phyloP scores from a whole-genome alignment of 768 basidiomycete genomes.

The Leucocoprinus sp. region DNA sequence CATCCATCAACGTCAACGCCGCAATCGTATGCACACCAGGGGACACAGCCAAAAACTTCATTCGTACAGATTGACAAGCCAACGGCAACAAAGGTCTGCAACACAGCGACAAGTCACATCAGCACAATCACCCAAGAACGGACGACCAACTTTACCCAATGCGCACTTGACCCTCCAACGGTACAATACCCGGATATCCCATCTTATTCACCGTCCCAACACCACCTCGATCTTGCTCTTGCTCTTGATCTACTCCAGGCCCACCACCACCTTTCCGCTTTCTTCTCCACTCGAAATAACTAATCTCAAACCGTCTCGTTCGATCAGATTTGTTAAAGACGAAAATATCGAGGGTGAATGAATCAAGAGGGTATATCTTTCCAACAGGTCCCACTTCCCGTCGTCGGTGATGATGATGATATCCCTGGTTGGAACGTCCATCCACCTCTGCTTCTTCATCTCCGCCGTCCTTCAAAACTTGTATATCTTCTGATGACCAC shows the following conservation, averaged over 20 bases:
- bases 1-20: conserved; percentile 62
- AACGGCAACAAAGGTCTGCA: conserved; percentile 68
- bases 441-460: not conserved
- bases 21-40: conserved; percentile 77
- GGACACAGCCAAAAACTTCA: conserved; percentile 75
- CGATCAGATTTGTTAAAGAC: conserved; percentile 76
- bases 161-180: conserved; percentile 69
- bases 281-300: conserved; percentile 48
- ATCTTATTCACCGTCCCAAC: conserved; percentile 26
- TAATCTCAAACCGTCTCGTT: conserved; percentile 72
- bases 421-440: not conserved
- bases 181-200: conserved; percentile 56
- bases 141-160: conserved; percentile 54
- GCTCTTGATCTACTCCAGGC: not conserved
- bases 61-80: conserved; percentile 79
- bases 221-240: conserved; percentile 23
- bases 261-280: conserved; percentile 30
- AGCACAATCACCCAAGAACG: not conserved
- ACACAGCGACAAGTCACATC: not conserved
- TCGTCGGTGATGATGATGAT: not conserved
- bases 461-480: conserved; percentile 8
- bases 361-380: conserved; percentile 64
- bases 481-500: conserved; percentile 3
- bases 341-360: conserved; percentile 79
- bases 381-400: conserved; percentile 23